phyloP scores from a whole-genome alignment of 176 grass and related monocot species.

The Oryza officinalis region DNA sequence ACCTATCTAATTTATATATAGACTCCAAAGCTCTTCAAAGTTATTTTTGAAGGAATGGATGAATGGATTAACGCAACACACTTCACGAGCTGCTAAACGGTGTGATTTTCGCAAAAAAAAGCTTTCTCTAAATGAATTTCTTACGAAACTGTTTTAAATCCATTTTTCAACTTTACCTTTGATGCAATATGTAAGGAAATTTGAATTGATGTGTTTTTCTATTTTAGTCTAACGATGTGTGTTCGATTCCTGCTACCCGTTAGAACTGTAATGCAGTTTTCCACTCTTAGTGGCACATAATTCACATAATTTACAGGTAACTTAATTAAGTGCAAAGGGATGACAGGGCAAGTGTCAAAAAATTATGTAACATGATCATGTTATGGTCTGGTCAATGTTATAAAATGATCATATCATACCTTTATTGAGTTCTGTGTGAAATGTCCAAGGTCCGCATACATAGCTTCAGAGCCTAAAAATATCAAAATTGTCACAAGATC shows the following conservation, averaged over 20 bases:
- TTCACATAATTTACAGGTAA: neutral
- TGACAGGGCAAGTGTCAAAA: neutral
- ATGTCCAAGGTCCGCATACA: constrained; percentile 96
- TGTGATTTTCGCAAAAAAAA: too few species aligned
- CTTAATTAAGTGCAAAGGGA: neutral
- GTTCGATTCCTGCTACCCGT: neutral
- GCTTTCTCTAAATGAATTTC: too few species aligned
- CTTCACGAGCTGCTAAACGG: too few species aligned
- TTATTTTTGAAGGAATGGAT: too few species aligned
- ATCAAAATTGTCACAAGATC: constrained; percentile 27
- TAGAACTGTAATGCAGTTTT: neutral
- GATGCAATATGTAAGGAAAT: neutral
- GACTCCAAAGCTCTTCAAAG: neutral
- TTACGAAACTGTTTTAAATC: too few species aligned
- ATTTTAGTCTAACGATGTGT: neutral
- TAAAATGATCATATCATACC: constrained; percentile 43
- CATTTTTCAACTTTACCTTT: neutral
- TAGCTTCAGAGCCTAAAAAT: constrained; percentile 86
- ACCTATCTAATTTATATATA: neutral
- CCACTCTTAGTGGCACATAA: neutral
- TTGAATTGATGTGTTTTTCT: neutral
- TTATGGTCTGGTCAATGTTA: neutral
- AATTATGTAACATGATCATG: neutral
- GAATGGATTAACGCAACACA: too few species aligned
- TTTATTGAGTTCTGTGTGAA: constrained; percentile 90